Evolutionary conservation across 495 filamentous ascomycete genomes (phyloP).

Genomic region (Pseudevernia furfuracea): DNA sequence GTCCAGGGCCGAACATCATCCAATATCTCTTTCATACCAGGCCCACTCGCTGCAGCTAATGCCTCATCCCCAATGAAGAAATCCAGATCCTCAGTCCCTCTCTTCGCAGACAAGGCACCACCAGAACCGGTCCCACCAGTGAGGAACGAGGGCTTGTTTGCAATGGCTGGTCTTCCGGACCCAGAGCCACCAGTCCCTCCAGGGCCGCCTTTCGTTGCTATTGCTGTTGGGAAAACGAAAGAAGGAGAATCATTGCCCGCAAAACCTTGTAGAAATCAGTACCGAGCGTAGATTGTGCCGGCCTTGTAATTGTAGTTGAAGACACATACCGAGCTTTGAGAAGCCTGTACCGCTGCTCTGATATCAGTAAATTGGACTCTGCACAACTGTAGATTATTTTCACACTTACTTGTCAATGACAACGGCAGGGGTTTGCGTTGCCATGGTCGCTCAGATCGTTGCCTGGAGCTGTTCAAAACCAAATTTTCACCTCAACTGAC

Average conservation of each 20-base stretch:
- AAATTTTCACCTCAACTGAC: neutral
- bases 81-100: constrained; percentile 94
- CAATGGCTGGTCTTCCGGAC: constrained; percentile 80
- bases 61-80: constrained; percentile 99
- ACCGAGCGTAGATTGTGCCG: neutral
- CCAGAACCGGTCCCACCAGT: constrained; percentile 77
- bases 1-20: neutral
- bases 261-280: constrained; percentile 57
- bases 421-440: constrained; percentile 98
- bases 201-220: constrained; percentile 80
- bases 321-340: constrained; percentile 80
- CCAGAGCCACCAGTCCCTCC: constrained; percentile 65
- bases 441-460: constrained; percentile 51
- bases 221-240: constrained; percentile 97
- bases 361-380: constrained; percentile 20
- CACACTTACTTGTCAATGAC: constrained; percentile 99
- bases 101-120: constrained; percentile 80
- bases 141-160: constrained; percentile 88
- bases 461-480: neutral
- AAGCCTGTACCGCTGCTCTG: constrained; percentile 85
- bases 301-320: constrained; percentile 7
- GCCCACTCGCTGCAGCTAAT: constrained; percentile 70
- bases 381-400: constrained; percentile 9
- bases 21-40: constrained; percentile 46
- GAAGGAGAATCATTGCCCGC: constrained; percentile 98